Evolutionary conservation across 768 basidiomycete species (phyloP), one percentile per base, ranked within the genome.

Genomic region (Suillus subalutaceus): DNA sequence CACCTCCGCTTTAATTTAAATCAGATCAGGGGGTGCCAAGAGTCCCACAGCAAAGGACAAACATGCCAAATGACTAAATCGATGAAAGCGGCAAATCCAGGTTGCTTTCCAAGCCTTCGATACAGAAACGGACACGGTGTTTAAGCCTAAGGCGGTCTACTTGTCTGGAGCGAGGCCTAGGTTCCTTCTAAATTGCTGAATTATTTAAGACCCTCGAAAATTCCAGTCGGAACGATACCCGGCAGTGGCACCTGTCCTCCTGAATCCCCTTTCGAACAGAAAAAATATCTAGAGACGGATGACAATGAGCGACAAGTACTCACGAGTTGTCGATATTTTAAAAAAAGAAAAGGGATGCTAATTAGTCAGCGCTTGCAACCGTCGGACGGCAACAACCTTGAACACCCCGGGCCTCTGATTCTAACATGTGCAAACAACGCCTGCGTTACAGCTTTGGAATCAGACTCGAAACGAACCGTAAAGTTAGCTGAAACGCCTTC

Each of bases 351-450:
- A 63, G 50, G n/a, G 26, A 40, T 35, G 56, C 48, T 63, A 26
- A 53, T 23, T 56, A 63, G 53, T 35, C 35, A 55, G 55, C 53
- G 40, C 23, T 38, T 60, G 7, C 18, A 38, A 23, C 63, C 63
- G 26, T 26, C 26, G 26, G 56, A 58, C 44, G 41, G 58, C 43
- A 58, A 61, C 43, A 30, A 56, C 15, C 43, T 30, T 16, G 16
- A 63, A 72, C 57, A 62, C 37, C 9, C 37, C 66, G 18, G 53
- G 53, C 75, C 68, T 76, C 52, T 62, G 69, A 70, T 68, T 66
- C 41, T 78, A 76, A 76, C 50, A 76, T 65, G 5, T 18, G 26
- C 67, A 76, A 76, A 76, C 69, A 78, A 76, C 75, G 65, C 57
- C 52, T 56, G 13, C 9, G n/a, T 59, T 23, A 12, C 30, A 16